A percentile compares a stretch with the other conserved stretches of the same genome.
These are phyloP conservation scores for Globisporangium camurandrum DNA, from an alignment of 352 stramenopile genomes.

Conservation along the genomic window DNA sequence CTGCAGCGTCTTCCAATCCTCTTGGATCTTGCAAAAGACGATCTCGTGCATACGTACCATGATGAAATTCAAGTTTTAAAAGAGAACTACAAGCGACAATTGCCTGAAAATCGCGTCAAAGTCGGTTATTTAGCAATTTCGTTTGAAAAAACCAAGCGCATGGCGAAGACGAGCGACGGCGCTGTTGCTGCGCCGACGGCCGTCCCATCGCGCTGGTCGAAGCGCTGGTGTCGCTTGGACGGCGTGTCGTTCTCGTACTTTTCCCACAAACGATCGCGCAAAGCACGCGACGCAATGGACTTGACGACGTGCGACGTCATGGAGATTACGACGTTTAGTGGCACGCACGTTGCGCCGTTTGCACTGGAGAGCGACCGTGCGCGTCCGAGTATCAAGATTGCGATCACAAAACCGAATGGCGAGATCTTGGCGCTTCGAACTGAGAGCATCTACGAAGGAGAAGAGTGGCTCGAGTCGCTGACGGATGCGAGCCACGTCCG, in stretches of 20 bases:
- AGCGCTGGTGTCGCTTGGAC: constrained; percentile 77
- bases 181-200: constrained; percentile 46
- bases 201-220: constrained; percentile 68
- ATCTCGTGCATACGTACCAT: constrained; percentile 79
- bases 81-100: constrained; percentile 80
- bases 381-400: constrained; percentile 57
- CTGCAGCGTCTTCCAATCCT: constrained; percentile 67
- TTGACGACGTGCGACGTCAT: constrained; percentile 59
- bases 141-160: constrained; percentile 55
- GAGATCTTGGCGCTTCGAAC: constrained; percentile 62
- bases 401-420: constrained; percentile 58
- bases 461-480: constrained; percentile 74
- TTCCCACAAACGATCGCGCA: constrained; percentile 70
- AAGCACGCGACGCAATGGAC: constrained; percentile 66
- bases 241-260: constrained; percentile 74
- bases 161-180: constrained; percentile 47
- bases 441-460: constrained; percentile 76
- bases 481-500: constrained; percentile 58
- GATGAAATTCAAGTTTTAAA: constrained; percentile 75
- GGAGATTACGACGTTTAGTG: constrained; percentile 44
- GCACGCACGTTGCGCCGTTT: constrained; percentile 50
- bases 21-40: constrained; percentile 65
- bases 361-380: constrained; percentile 36
- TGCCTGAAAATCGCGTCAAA: constrained; percentile 72
- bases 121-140: constrained; percentile 70